Base-by-base conservation (phyloP, 139 green algal genomes). In the Helicosporidium sp. region DNA sequence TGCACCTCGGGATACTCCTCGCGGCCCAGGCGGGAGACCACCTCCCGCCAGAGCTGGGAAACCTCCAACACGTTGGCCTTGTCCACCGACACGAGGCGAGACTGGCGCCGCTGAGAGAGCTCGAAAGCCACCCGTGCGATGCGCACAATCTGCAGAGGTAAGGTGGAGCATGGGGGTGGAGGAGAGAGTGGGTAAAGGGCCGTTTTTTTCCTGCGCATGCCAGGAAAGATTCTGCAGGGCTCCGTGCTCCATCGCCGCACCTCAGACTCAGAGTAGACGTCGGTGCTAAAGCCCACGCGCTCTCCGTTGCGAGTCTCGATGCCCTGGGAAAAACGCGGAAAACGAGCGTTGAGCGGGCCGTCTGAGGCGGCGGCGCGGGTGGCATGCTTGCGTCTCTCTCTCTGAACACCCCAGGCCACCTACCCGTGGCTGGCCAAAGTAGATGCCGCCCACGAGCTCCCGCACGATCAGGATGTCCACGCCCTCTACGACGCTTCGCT, bases 401-500 rank as follows among this genome's bases (percentile, higher is more conserved):
- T 37, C 10, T 18, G 31, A 37, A 55, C 24, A 24, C 4, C 23
- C 19, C 23, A 43, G 20, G 26, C 13, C 8, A 15, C 70, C 56
- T 40, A 82, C 74, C 57, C 74, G 52, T 8, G 89, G 89, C 67
- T 95, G 41, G 3, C 89, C 89, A 68, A 96, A 98, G 76, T 98
- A 98, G 64, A 98, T 96, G 48, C 81, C 88, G 17, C 88, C 82
- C 19, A 87, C 85, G 24, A 98, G 79, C 71, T 98, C 89, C 2
- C 89, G 62, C 37, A 98, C 84, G 41, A 98, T 94, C 58, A 98
- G 80, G 72, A 98, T 95, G 69, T 98, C 89, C 27, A 93, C 82
- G 1, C 89, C 89, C 58, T 82, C 69, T 13, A 98, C 84, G 26
- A 98, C 69, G 58, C 95, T 82, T 6, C 61, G 56, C 68, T 97